These are phyloP conservation scores for Spathaspora hagerdaliae DNA, from an alignment of 805 yeast species.

Conservation along the genomic window DNA sequence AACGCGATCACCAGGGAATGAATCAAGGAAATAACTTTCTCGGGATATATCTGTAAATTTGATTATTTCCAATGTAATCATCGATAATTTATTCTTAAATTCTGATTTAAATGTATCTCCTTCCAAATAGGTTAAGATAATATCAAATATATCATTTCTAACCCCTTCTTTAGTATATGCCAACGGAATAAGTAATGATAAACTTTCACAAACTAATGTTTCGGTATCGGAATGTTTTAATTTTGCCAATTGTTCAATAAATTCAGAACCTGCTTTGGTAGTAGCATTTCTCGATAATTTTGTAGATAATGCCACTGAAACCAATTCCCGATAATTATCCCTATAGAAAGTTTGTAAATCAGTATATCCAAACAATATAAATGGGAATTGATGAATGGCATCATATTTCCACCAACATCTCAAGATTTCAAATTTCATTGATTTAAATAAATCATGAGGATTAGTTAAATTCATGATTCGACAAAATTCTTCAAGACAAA, in stretches of 20 bases:
- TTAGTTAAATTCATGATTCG: slow-evolving; percentile 6
- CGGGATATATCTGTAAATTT: slow-evolving; percentile 36
- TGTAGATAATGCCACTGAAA: slow-evolving; percentile 29
- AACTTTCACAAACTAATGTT: slow-evolving; percentile 25
- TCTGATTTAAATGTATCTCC: slow-evolving; percentile 15
- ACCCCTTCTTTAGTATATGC: slow-evolving; percentile 39
- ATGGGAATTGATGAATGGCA: slow-evolving; percentile 37
- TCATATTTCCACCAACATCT: slow-evolving; percentile 42
- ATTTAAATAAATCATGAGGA: slow-evolving; percentile 22
- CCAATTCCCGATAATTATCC: slow-evolving; percentile 32
- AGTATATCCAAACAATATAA: slow-evolving; percentile 32
- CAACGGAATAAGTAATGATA: slow-evolving; percentile 40
- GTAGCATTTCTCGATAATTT: slow-evolving; percentile 10
- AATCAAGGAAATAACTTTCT: slow-evolving; percentile 12
- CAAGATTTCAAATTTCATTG: slow-evolving; percentile 31
- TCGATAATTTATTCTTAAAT: slow-evolving; percentile 18
- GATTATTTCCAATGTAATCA: slow-evolving; percentile 36
- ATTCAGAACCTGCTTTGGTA: neutral
- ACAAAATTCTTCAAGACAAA: slow-evolving; percentile 22
- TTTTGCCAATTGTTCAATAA: slow-evolving; percentile 12
- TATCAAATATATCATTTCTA: slow-evolving; percentile 26
- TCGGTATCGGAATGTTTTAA: slow-evolving; percentile 10
- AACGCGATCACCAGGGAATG: neutral
- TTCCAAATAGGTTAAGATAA: slow-evolving; percentile 12
- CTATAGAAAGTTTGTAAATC: slow-evolving; percentile 23